Evolutionary conservation across 2,329 filamentous ascomycete species (phyloP).

Genomic region (Alternaria novae-zelandiae): DNA sequence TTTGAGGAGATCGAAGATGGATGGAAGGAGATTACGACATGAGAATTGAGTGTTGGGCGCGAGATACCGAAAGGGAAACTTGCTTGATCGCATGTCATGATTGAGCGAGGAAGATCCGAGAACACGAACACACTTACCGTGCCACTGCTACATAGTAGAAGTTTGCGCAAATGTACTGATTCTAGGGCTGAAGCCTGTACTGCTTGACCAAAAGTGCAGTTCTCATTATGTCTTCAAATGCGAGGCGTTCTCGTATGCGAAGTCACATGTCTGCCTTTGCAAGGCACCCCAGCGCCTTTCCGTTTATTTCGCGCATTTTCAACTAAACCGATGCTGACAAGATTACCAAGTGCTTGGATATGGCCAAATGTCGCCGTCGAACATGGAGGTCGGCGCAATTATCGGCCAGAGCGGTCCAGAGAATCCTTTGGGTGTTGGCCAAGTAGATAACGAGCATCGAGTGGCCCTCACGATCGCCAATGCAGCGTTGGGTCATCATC

Average conservation of each 20-base stretch:
- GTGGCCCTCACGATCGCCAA: background rate
- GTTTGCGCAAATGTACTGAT: too few relatives aligned
- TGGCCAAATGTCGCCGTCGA: background rate
- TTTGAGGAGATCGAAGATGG: background rate
- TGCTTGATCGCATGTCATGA: background rate
- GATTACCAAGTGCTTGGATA: constrained; percentile 1
- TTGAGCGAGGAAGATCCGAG: background rate
- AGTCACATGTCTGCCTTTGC: background rate
- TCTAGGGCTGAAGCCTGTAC: background rate
- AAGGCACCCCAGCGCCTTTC: background rate
- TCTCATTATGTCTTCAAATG: background rate
- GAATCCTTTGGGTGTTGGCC: background rate
- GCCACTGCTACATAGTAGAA: background rate
- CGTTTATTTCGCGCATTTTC: background rate
- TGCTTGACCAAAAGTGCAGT: background rate
- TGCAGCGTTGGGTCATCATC: background rate
- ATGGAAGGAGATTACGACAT: background rate
- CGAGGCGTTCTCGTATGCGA: background rate
- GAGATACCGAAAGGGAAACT: background rate
- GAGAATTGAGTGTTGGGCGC: background rate
- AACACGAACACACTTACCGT: background rate
- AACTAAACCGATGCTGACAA: background rate
- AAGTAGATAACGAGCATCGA: constrained; percentile 8
- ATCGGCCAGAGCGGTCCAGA: constrained; percentile 5
- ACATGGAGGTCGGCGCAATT: background rate